A percentile compares a stretch with the other conserved stretches of the same genome.
Conservation (phyloP, 306 rosid genomes). For the Vigna radiata region DNA sequence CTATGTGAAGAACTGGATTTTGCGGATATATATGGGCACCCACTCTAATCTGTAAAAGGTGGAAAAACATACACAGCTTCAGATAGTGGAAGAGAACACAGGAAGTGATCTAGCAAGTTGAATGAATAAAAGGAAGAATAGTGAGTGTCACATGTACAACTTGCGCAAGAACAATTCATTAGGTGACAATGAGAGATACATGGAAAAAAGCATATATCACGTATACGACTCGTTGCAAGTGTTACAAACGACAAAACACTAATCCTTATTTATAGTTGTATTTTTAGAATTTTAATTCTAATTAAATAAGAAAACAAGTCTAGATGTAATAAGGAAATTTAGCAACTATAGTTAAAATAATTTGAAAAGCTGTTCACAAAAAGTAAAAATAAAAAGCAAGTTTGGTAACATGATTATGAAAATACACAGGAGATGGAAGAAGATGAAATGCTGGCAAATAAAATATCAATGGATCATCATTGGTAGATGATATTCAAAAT, state of each 20-base stretch:
- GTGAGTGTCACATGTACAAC: conserved; percentile 25
- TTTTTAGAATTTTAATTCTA: background rate
- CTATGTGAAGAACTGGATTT: conserved; percentile 74
- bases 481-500: background rate
- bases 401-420: background rate
- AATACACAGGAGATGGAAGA: background rate
- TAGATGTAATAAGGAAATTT: background rate
- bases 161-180: conserved; percentile 3
- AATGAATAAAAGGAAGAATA: conserved; percentile 33
- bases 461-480: background rate
- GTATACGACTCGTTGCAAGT: background rate
- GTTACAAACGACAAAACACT: background rate
- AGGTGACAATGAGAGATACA: conserved; percentile 37
- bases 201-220: conserved; percentile 20
- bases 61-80: conserved; percentile 37
- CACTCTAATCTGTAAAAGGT: conserved; percentile 71
- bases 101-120: background rate
- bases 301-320: background rate
- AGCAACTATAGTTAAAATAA: background rate
- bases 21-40: conserved; percentile 88
- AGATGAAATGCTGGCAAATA: background rate
- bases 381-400: background rate
- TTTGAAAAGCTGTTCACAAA: background rate
- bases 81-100: conserved; percentile 21
- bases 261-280: background rate